Evolutionary conservation across 2,329 filamentous ascomycete species (phyloP).

Genomic region (Teratosphaeria gauchensis): DNA sequence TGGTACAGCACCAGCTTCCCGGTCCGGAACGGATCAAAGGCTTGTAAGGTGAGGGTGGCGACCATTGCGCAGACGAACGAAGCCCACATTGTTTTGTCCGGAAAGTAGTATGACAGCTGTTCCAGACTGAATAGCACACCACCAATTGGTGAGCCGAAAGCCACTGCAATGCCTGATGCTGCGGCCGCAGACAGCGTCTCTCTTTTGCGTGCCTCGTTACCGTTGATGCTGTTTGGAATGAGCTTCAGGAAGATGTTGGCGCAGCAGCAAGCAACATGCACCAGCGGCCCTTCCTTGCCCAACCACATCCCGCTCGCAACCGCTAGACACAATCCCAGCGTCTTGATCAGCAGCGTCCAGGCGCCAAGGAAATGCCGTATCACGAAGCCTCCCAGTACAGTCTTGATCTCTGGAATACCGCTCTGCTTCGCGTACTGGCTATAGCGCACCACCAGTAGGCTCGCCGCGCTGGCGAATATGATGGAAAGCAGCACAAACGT

Average conservation of each 20-base stretch:
- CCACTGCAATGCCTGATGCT: conserved; percentile 84
- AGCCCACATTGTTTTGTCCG: conserved; percentile 99
- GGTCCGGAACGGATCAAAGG: conserved; percentile 86
- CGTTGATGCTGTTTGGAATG: conserved; percentile 62
- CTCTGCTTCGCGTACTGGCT: conserved; percentile 85
- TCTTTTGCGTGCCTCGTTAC: conserved; percentile 88
- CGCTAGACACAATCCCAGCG: conserved; percentile 76
- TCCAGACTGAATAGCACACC: conserved; percentile 95
- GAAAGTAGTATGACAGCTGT: conserved; percentile 95
- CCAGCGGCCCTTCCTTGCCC: conserved; percentile 88
- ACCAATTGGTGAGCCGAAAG: conserved; percentile 87
- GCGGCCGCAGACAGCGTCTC: conserved; percentile 89
- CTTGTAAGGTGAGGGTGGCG: conserved; percentile 87
- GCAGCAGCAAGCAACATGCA: conserved; percentile 95
- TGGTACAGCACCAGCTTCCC: conserved; percentile 95
- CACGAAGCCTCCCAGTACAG: conserved; percentile 84
- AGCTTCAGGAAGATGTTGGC: conserved; percentile 89
- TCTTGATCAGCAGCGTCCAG: conserved; percentile 87
- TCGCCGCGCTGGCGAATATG: conserved; percentile 69
- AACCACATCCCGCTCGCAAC: conserved; percentile 94
- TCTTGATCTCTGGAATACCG: conserved; percentile 97
- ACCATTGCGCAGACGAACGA: conserved; percentile 99
- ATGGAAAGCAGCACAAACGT: conserved; percentile 82
- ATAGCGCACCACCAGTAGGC: conserved; percentile 71
- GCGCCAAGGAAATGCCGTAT: conserved; percentile 76